phyloP scores from a whole-genome alignment of 1,284 basidiomycete species.

The Cystobasidium sp. region DNA sequence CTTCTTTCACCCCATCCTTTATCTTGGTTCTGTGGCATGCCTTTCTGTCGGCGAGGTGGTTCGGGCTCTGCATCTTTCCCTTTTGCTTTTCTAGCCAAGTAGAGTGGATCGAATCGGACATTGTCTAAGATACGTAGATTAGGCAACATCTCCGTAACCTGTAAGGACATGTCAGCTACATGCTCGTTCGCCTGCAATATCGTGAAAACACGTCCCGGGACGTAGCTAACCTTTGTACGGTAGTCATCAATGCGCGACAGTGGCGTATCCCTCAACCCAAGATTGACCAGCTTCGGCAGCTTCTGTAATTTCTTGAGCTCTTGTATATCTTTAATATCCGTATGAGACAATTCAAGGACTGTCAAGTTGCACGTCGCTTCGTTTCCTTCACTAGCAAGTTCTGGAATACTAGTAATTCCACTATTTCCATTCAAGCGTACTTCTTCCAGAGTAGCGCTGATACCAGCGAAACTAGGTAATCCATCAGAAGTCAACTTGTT shows the following conservation, averaged over 20 bases:
- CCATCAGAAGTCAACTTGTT: conserved; percentile 23
- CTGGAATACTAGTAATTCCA: conserved; percentile 22
- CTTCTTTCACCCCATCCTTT: background rate
- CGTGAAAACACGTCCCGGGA: too few species aligned
- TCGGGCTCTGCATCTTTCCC: conserved; percentile 12
- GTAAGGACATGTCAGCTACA: background rate
- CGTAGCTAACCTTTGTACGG: conserved; percentile 22
- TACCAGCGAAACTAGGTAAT: conserved; percentile 22
- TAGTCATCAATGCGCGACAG: conserved; percentile 13
- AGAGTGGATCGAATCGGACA: conserved; percentile 36
- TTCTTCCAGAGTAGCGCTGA: conserved; percentile 25
- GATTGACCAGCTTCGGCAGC: conserved; percentile 24
- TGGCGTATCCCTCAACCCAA: conserved; percentile 26
- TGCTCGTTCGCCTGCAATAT: too few species aligned
- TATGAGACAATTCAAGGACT: conserved; percentile 32
- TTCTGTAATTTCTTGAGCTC: conserved; percentile 17
- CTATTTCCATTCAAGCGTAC: conserved; percentile 38
- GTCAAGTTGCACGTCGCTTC: conserved; percentile 7
- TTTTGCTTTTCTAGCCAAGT: conserved; percentile 32
- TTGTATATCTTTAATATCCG: background rate
- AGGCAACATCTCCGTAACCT: conserved; percentile 31
- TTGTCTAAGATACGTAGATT: conserved; percentile 39
- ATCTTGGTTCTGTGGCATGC: background rate
- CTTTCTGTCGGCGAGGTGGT: background rate
- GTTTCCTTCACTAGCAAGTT: conserved; percentile 5